Evolutionary conservation across 2,329 filamentous ascomycete genomes (phyloP).

Genomic region (Fusarium sp.): DNA sequence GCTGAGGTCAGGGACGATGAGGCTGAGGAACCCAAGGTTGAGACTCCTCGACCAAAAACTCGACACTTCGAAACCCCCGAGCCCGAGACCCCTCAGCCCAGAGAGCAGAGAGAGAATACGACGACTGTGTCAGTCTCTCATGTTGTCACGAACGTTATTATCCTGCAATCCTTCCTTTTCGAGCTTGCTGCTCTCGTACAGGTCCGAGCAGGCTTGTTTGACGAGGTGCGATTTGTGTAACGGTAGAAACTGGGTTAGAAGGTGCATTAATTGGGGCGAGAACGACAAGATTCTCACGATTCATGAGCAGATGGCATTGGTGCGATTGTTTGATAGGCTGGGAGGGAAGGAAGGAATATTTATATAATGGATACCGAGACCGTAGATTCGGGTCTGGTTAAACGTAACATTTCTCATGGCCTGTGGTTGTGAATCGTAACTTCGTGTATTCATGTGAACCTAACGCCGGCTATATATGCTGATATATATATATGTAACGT

Average conservation of each 20-base stretch:
- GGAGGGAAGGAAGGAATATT: conserved; percentile 13
- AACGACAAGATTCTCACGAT: conserved; percentile 41
- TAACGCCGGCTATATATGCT: conserved; percentile 25
- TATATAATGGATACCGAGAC: conserved; percentile 28
- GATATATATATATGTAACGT: conserved; percentile 14
- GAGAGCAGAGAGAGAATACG: conserved; percentile 37
- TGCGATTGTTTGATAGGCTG: conserved; percentile 37
- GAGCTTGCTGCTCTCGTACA: conserved; percentile 82
- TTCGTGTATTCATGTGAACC: conserved; percentile 33
- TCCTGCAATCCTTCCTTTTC: conserved; percentile 83
- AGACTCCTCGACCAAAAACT: conserved; percentile 27
- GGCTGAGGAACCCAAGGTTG: background rate
- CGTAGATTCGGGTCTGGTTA: conserved; percentile 23
- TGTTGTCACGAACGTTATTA: conserved; percentile 81
- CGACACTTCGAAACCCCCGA: conserved; percentile 20
- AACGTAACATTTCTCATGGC: conserved; percentile 15
- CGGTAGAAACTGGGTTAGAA: background rate
- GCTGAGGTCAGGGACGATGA: background rate
- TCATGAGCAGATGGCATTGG: conserved; percentile 43
- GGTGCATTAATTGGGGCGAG: conserved; percentile 13
- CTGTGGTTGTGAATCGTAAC: conserved; percentile 21
- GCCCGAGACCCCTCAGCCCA: conserved; percentile 37
- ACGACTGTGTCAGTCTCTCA: conserved; percentile 77
- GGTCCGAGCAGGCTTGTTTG: conserved; percentile 79
- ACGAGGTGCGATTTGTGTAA: conserved; percentile 74